Evolutionary conservation across 805 yeast species (phyloP).

Genomic region (Starmerella powellii): DNA sequence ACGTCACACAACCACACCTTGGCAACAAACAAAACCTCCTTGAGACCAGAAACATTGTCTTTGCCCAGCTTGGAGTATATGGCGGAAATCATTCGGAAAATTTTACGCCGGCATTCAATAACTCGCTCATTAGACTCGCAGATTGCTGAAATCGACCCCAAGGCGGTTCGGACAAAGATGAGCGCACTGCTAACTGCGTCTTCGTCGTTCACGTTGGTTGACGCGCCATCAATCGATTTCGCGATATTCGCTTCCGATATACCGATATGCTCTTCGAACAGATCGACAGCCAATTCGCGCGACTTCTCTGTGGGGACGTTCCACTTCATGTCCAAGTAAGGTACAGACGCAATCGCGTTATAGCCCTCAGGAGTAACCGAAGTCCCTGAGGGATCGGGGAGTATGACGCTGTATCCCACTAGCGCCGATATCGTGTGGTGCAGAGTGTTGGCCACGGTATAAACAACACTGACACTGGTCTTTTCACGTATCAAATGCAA

Average conservation of each 20-base stretch:
- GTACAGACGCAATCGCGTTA: constrained; percentile 35
- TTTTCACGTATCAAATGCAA: constrained; percentile 34
- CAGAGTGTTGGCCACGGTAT: constrained; percentile 49
- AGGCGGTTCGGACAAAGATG: constrained; percentile 43
- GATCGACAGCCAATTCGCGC: constrained; percentile 46
- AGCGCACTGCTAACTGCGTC: constrained; percentile 48
- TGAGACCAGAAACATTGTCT: constrained; percentile 53
- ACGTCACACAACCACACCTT: constrained; percentile 73
- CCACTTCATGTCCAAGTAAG: constrained; percentile 52
- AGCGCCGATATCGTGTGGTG: constrained; percentile 56
- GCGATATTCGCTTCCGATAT: constrained; percentile 13
- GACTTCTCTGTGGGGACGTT: constrained; percentile 51
- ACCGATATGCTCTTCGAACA: constrained; percentile 40
- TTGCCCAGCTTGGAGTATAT: constrained; percentile 40
- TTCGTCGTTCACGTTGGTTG: constrained; percentile 17
- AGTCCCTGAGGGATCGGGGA: constrained; percentile 5
- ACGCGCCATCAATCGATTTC: not conserved
- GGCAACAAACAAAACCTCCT: constrained; percentile 48
- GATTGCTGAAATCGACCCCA: constrained; percentile 51
- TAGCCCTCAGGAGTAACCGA: too few species aligned
- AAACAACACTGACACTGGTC: constrained; percentile 55
- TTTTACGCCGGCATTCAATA: not conserved
- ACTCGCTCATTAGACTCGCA: not conserved
- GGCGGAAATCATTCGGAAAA: constrained; percentile 27
- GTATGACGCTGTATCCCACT: constrained; percentile 27